Evolutionary conservation across 257 asterid genomes (phyloP).

Genomic region (Penstemon eatonii): DNA sequence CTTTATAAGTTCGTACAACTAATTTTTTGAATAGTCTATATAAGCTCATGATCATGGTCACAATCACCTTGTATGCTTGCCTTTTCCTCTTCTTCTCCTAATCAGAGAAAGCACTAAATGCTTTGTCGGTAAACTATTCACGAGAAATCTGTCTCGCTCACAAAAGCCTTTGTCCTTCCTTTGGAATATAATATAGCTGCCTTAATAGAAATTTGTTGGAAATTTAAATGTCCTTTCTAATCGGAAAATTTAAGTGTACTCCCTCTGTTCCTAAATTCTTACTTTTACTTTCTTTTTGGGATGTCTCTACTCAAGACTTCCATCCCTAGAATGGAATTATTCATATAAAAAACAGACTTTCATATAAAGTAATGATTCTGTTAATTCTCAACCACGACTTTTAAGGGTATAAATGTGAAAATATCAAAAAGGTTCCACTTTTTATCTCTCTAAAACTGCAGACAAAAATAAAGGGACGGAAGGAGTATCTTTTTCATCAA

Average conservation of each 20-base stretch:
- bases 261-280: too few relatives aligned
- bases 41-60: background rate
- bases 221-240: background rate
- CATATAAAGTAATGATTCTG: too few relatives aligned
- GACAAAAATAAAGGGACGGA: too few relatives aligned
- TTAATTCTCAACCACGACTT: too few relatives aligned
- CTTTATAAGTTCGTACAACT: constrained; percentile 1
- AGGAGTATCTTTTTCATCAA: background rate
- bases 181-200: constrained; percentile 6
- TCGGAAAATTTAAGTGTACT: too few relatives aligned
- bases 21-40: constrained; percentile 1
- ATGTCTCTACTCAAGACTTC: too few relatives aligned
- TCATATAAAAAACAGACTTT: too few relatives aligned
- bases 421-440: too few relatives aligned
- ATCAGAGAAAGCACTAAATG: background rate
- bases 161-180: background rate
- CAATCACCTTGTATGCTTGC: background rate
- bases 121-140: background rate
- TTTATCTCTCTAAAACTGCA: too few relatives aligned
- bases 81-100: background rate
- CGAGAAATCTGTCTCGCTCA: background rate
- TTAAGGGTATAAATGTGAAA: too few relatives aligned
- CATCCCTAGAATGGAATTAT: too few relatives aligned
- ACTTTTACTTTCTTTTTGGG: too few relatives aligned
- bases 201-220: background rate